A percentile compares a stretch with the other conserved stretches of the same genome.
Evolutionary conservation across 257 asterid species (phyloP).

Genomic region (Anisodus acutangulus): DNA sequence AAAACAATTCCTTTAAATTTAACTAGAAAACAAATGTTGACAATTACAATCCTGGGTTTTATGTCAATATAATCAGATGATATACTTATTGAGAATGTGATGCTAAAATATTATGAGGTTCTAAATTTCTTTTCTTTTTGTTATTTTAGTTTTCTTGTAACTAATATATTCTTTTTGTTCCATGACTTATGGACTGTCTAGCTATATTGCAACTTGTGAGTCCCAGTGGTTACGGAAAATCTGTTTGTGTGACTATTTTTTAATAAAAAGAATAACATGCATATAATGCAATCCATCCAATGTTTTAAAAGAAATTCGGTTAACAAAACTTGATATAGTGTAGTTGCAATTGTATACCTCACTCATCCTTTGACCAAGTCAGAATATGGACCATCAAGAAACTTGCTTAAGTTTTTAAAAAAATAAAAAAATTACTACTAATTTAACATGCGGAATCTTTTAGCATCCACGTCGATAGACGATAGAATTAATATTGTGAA

Average conservation of each 20-base stretch:
- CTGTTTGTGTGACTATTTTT: background rate
- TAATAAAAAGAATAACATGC: background rate
- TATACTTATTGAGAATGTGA: background rate
- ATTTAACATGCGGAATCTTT: slow-evolving; percentile 33
- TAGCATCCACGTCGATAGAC: slow-evolving; percentile 25
- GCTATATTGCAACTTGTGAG: background rate
- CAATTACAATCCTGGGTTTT: background rate
- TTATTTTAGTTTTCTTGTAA: background rate
- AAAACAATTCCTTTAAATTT: background rate
- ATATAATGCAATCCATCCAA: background rate
- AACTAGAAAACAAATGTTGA: background rate
- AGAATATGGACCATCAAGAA: background rate
- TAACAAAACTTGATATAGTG: background rate
- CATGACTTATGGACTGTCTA: slow-evolving; percentile 7
- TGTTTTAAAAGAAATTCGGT: background rate
- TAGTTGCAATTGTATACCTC: slow-evolving; percentile 16
- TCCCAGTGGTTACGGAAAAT: slow-evolving; percentile 23
- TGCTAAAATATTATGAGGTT: background rate
- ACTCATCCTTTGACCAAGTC: slow-evolving; percentile 36
- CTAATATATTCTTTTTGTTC: slow-evolving; percentile 7
- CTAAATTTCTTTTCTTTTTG: background rate
- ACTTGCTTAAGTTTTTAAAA: background rate
- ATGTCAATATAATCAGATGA: background rate
- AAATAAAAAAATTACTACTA: too few species aligned
- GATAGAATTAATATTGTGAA: slow-evolving; percentile 8